Evolutionary conservation across 768 basidiomycete species (phyloP), one percentile per base, ranked within the genome.

Genomic region (Boletus reticulatus): DNA sequence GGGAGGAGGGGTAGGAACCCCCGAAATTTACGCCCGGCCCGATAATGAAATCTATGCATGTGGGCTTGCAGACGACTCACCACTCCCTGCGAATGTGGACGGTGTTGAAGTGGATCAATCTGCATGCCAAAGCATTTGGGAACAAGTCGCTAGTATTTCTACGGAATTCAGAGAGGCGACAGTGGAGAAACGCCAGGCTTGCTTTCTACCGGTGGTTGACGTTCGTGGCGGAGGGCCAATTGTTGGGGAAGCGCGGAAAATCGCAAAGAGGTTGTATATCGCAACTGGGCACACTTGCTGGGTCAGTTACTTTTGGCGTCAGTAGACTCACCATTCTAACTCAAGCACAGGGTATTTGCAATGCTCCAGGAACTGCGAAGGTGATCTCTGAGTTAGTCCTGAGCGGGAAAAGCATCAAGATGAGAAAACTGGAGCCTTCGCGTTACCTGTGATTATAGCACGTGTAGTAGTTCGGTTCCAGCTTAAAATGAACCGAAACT

Each of bases 221-320:
- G 76, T 72, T 47, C 65, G 59, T 2, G 78, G 79, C 0, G 87
- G 31, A 34, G 84, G 85, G 4, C 92, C 92, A 0, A 83, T 94
- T 42, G 70, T 96, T 3, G 92, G 89, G 0, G 79, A 83, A 60
- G 83, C 85, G 13, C 65, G 59, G 9, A 68, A 65, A 22, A 76
- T 85, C 38, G 81, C 84, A 4, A 79, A 80, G 60, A 87, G 89
- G 0, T 66, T 94, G 52, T 81, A 82, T 55, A 75, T 94, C 29
- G 90, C 85, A 0, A 83, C 84, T 8, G 93, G 92, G 20, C 90
- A 92, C 67, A 87, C 87, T 0, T 89, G 86, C 63, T 89, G 89
- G 87, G 86, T 88, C 62, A 62, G 82, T 74, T 37, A 11, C 31
- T 44, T 49, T n/a, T 39, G 24, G n/a, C 31, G 22, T 37, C 29